Percentiles rank a stretch among this genome's conserved stretches.
Evolutionary conservation across 2,329 filamentous ascomycete species (phyloP).

Genomic region (Graphilbum ipis-grandicollis): DNA sequence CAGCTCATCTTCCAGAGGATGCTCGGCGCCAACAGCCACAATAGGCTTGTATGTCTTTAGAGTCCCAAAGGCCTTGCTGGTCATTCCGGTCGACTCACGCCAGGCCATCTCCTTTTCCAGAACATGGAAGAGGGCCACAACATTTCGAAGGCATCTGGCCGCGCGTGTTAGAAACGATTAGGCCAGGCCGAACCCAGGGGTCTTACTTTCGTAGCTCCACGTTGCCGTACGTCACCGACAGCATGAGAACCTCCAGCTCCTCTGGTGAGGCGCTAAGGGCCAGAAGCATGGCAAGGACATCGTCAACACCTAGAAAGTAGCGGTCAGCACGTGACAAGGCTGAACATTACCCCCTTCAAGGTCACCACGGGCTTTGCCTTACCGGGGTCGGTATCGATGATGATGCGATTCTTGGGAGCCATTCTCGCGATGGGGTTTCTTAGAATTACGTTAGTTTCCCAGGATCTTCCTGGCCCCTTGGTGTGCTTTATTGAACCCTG

Average conservation of each 20-base stretch:
- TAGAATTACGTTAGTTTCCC: no score
- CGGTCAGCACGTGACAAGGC: constrained; percentile 5
- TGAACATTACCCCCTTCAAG: not conserved
- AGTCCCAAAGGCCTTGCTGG: constrained; percentile 50
- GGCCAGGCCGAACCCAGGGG: not conserved
- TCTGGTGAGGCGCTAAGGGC: constrained; percentile 67
- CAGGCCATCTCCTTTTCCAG: constrained; percentile 78
- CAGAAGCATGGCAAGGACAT: constrained; percentile 74
- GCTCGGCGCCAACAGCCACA: constrained; percentile 72
- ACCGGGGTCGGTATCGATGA: constrained; percentile 93
- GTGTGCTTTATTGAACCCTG: no score
- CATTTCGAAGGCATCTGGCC: constrained; percentile 72
- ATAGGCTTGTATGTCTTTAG: constrained; percentile 61
- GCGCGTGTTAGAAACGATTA: not conserved
- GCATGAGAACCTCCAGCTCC: constrained; percentile 69
- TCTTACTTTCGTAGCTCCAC: constrained; percentile 63
- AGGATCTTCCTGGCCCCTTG: no score
- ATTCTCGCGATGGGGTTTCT: no score
- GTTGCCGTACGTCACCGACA: constrained; percentile 90
- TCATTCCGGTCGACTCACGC: constrained; percentile 50
- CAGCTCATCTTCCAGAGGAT: constrained; percentile 68
- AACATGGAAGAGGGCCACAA: constrained; percentile 78
- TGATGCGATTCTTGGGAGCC: constrained; percentile 58
- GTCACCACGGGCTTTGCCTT: constrained; percentile 10
- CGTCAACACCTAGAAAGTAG: constrained; percentile 53